Percentiles rank a stretch among this genome's conserved stretches.
These are phyloP conservation scores for Mollisia scopiformis DNA, from an alignment of 2,329 filamentous ascomycete genomes.

Conservation along the genomic window DNA sequence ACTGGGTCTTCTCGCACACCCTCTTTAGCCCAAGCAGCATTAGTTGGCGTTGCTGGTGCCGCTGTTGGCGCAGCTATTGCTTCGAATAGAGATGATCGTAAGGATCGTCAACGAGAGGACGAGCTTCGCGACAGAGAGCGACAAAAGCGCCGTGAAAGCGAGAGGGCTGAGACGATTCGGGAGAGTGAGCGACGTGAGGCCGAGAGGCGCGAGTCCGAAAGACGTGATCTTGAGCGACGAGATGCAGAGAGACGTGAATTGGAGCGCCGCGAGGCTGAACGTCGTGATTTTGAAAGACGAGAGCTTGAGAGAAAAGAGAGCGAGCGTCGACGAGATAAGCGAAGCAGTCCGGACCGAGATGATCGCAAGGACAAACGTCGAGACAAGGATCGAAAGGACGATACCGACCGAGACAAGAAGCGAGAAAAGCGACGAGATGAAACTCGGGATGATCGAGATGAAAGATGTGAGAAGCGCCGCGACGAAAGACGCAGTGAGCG, in stretches of 20 bases:
- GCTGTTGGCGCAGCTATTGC: slow-evolving; percentile 51
- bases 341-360: neutral
- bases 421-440: slow-evolving; percentile 35
- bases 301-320: slow-evolving; percentile 25
- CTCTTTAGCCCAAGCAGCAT: slow-evolving; percentile 48
- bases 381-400: slow-evolving; percentile 29
- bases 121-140: slow-evolving; percentile 16
- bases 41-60: slow-evolving; percentile 51
- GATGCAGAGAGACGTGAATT: slow-evolving; percentile 5
- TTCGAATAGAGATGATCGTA: slow-evolving; percentile 37
- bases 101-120: slow-evolving; percentile 28
- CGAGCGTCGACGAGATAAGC: neutral
- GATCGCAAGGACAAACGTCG: slow-evolving; percentile 6
- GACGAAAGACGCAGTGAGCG: slow-evolving; percentile 31
- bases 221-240: neutral
- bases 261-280: slow-evolving; percentile 8
- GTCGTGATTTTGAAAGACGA: slow-evolving; percentile 7
- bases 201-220: slow-evolving; percentile 1
- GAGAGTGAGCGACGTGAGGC: slow-evolving; percentile 10
- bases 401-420: slow-evolving; percentile 32
- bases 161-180: slow-evolving; percentile 18
- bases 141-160: slow-evolving; percentile 15
- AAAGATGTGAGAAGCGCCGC: slow-evolving; percentile 40
- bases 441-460: slow-evolving; percentile 34
- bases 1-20: slow-evolving; percentile 41